Conservation (phyloP, 805 yeast genomes). For the Yamadazyma phyllophila region DNA sequence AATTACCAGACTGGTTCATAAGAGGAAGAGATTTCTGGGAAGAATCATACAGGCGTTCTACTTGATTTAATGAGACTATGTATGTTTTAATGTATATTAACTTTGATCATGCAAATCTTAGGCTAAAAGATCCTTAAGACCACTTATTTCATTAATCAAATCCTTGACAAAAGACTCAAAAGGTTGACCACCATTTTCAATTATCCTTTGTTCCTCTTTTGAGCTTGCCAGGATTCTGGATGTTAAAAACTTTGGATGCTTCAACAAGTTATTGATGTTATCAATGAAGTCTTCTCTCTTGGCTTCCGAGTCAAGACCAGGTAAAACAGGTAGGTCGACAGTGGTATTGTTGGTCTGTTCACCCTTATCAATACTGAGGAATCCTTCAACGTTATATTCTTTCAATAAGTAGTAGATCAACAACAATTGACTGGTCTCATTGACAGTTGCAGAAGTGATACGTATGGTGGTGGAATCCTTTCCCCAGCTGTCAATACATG, state of each 20-base stretch:
- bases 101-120: neutral
- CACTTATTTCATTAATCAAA: constrained; percentile 37
- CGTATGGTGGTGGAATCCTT: constrained; percentile 46
- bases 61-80: neutral
- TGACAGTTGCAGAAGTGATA: constrained; percentile 34
- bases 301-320: constrained; percentile 60
- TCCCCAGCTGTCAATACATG: constrained; percentile 69
- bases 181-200: constrained; percentile 45
- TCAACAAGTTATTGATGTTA: constrained; percentile 66
- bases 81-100: neutral
- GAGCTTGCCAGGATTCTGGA: constrained; percentile 65
- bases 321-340: constrained; percentile 37
- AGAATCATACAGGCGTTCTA: constrained; percentile 22
- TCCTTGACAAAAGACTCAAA: constrained; percentile 24
- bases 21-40: constrained; percentile 69
- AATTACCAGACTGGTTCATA: constrained; percentile 76
- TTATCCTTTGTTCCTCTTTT: constrained; percentile 58
- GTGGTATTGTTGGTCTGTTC: constrained; percentile 13
- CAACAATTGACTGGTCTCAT: constrained; percentile 57
- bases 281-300: constrained; percentile 60
- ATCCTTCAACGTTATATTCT: constrained; percentile 51
- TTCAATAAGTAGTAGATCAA: constrained; percentile 59
- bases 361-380: constrained; percentile 23
- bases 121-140: constrained; percentile 27
- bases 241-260: constrained; percentile 82